These are phyloP conservation scores for Zizania latifolia DNA, from an alignment of 176 grass and related monocot genomes.

Conservation along the genomic window DNA sequence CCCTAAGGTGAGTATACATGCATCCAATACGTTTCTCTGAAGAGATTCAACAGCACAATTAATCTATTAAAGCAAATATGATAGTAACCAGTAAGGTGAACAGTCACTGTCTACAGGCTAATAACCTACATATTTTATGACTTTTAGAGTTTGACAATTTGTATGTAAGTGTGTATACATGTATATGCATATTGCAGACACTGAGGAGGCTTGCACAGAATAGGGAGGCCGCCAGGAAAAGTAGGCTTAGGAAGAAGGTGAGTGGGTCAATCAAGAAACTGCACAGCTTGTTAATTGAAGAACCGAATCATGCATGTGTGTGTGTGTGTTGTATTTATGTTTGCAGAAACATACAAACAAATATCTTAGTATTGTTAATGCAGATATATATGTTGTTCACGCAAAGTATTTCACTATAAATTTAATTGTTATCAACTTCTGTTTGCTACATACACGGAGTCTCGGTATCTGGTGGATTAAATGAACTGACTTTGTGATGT, in stretches of 20 bases:
- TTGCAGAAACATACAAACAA: conserved; percentile 7
- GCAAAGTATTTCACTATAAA: too few species aligned
- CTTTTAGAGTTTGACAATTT: neutral
- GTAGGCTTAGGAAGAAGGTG: conserved; percentile 93
- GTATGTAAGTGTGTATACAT: neutral
- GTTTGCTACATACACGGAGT: neutral
- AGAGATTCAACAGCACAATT: too few species aligned
- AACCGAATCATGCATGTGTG: neutral
- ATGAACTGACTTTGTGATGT: conserved; percentile 17
- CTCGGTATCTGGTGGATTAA: neutral
- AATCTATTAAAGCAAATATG: too few species aligned
- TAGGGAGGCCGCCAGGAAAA: conserved; percentile 92
- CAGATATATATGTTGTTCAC: too few species aligned
- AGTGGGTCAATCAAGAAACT: conserved; percentile 31
- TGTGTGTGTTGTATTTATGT: neutral
- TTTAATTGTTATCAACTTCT: neutral
- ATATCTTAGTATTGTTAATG: neutral
- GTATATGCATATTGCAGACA: conserved; percentile 33
- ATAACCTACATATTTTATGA: conserved; percentile 16
- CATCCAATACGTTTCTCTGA: too few species aligned
- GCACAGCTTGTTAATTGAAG: neutral
- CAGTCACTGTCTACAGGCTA: conserved; percentile 2
- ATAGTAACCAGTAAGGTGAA: conserved; percentile 20
- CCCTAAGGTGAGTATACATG: conserved; percentile 77
- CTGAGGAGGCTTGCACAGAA: conserved; percentile 91